Percentiles rank a stretch among this genome's conserved stretches.
Conservation (phyloP, 257 asterid species). For the Solanum medicagineum region DNA sequence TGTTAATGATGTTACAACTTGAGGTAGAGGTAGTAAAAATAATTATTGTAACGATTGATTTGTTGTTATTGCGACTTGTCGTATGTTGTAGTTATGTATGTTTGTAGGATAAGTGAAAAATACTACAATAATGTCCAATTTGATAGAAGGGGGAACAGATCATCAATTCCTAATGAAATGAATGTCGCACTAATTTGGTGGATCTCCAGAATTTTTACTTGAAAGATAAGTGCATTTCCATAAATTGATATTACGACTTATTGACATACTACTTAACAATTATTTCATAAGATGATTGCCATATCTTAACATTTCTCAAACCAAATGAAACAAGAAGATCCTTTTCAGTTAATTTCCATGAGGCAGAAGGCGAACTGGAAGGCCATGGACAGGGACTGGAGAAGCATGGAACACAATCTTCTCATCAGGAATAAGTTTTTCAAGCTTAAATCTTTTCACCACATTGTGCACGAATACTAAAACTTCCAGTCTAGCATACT, state of each 20-base stretch:
- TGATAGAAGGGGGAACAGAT: too few relatives aligned
- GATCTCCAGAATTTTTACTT: too few relatives aligned
- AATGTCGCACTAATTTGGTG: too few relatives aligned
- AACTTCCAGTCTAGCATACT: slow-evolving; percentile 3
- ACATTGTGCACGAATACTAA: slow-evolving; percentile 6
- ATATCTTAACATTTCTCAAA: neutral
- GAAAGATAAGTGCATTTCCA: neutral
- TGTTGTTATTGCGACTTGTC: too few relatives aligned
- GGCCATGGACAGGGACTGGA: slow-evolving; percentile 1
- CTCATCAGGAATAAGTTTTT: slow-evolving; percentile 1
- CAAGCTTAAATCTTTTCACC: slow-evolving; percentile 1
- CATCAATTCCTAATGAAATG: too few relatives aligned
- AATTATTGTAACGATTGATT: too few relatives aligned
- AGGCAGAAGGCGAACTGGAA: slow-evolving; percentile 5
- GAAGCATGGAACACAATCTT: slow-evolving; percentile 4
- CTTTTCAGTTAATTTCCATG: neutral
- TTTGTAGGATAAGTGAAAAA: too few relatives aligned
- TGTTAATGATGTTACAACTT: too few relatives aligned
- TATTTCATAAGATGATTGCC: neutral
- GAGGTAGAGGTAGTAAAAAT: too few relatives aligned
- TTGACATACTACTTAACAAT: neutral
- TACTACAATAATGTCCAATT: too few relatives aligned
- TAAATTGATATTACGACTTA: neutral
- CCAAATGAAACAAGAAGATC: neutral
- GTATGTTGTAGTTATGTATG: too few relatives aligned